phyloP scores from a whole-genome alignment of 352 stramenopile genomes.

The Globisporangium emineosum region DNA sequence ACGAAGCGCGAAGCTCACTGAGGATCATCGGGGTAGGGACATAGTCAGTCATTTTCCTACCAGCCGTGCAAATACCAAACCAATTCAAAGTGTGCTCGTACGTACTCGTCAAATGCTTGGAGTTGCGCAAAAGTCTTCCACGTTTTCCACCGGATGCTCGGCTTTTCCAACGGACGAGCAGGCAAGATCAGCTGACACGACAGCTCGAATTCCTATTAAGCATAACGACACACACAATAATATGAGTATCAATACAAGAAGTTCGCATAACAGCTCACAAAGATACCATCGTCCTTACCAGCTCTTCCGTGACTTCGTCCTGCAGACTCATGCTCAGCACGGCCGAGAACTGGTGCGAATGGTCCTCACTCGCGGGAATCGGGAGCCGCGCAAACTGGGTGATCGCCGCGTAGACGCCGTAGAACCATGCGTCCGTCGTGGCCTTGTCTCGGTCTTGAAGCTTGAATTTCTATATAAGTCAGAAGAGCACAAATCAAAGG shows the following conservation, averaged over 20 bases:
- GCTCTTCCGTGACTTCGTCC: constrained; percentile 55
- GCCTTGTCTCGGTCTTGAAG: constrained; percentile 76
- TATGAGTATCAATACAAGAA: constrained; percentile 11
- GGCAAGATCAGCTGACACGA: constrained; percentile 66
- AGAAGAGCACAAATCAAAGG: background rate
- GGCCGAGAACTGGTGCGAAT: constrained; percentile 44
- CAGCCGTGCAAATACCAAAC: background rate
- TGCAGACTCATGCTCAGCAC: constrained; percentile 50
- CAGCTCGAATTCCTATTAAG: constrained; percentile 62
- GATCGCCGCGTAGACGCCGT: constrained; percentile 69
- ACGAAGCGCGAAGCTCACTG: constrained; percentile 55
- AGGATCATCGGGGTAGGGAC: background rate
- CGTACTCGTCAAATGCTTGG: constrained; percentile 71
- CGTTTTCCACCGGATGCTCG: constrained; percentile 73
- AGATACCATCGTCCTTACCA: constrained; percentile 24
- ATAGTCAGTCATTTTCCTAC: background rate
- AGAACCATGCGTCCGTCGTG: constrained; percentile 79
- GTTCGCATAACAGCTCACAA: background rate
- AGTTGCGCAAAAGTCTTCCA: constrained; percentile 73
- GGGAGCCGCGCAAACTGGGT: constrained; percentile 52
- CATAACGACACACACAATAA: constrained; percentile 6
- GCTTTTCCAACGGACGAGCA: constrained; percentile 48
- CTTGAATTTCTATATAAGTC: constrained; percentile 48
- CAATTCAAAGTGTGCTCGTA: background rate
- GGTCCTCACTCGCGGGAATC: constrained; percentile 37